Evolutionary conservation across 228 moss, liverwort and hornwort species (phyloP).

Genomic region (Sphagnum magellanicum): DNA sequence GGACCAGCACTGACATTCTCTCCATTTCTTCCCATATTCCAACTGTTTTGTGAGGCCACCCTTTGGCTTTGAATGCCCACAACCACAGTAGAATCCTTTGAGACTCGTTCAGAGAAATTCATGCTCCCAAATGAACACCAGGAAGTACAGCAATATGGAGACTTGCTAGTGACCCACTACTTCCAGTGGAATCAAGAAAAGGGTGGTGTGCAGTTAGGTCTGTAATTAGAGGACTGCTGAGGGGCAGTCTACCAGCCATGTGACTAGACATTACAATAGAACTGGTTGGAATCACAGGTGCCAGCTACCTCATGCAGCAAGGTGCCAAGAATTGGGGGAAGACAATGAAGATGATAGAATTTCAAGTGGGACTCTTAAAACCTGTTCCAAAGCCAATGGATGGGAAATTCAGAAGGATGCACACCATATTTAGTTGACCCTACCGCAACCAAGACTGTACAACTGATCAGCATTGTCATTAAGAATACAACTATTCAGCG

Average conservation of each 20-base stretch:
- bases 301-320: conserved; percentile 86
- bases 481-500: no score
- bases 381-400: conserved; percentile 24
- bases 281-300: conserved; percentile 98
- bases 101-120: conserved; percentile 61
- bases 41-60: conserved; percentile 68
- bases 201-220: conserved; percentile 81
- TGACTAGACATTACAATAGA: conserved; percentile 77
- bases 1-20: conserved; percentile 54
- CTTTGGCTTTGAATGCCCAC: conserved; percentile 78
- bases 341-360: conserved; percentile 67
- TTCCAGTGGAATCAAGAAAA: conserved; percentile 76
- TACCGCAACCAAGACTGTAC: no score
- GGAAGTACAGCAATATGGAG: conserved; percentile 88
- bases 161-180: conserved; percentile 72
- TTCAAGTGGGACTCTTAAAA: conserved; percentile 86
- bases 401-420: no score
- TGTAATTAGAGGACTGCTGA: conserved; percentile 67
- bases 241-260: conserved; percentile 92
- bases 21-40: conserved; percentile 96
- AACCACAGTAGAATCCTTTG: conserved; percentile 60
- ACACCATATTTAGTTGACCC: no score
- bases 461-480: no score
- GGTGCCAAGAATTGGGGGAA: conserved; percentile 81
- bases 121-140: conserved; percentile 81